Base-by-base conservation (phyloP, 1,139 yeast genomes). In the Candida albicans region DNA sequence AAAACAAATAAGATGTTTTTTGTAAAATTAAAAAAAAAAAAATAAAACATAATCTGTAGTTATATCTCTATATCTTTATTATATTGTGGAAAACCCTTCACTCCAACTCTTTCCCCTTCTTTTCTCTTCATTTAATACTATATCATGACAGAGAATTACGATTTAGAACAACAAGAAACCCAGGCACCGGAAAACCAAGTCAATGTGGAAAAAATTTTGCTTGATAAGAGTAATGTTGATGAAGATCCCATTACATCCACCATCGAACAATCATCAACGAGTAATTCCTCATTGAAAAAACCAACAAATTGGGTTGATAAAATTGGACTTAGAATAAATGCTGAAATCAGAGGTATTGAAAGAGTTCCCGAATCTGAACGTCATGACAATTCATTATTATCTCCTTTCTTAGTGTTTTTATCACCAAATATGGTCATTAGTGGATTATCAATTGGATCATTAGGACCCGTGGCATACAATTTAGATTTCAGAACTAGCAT, bases 281-380 rank as follows among this genome's bases (percentile, higher is more conserved):
- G 22, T 18, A 5, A 18, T 18, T 18, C 22, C 22, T 12, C 32
- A n/a, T 29, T 12, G 9, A 22, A 43, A 33, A 22, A 43, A 33
- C 46, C 52, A 7, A 44, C 40, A 2, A 58, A 60, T 37, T 45
- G 59, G 42, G 48, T 70, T 33, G 63, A 68, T 51, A 64, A 56
- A 46, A 30, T 69, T 3, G 72, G 70, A 1, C 52, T 59, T 31
- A 48, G 53, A 33, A 50, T 73, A 35, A 65, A 69, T 39, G 77
- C 78, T 13, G 80, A 74, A 53, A 66, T 65, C 33, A 66, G 74
- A 51, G 79, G 80, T 53, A 64, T 76, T 37, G 77, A 75, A 51
- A 65, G 77, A 44, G 68, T 76, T 22, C 61, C 69, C 0, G 79
- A 73, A 40, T 69, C 67, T 27, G 67, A 73, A 53, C 65, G 76